These are phyloP conservation scores for Rosa chinensis DNA, from an alignment of 306 rosid genomes.

Conservation along the genomic window DNA sequence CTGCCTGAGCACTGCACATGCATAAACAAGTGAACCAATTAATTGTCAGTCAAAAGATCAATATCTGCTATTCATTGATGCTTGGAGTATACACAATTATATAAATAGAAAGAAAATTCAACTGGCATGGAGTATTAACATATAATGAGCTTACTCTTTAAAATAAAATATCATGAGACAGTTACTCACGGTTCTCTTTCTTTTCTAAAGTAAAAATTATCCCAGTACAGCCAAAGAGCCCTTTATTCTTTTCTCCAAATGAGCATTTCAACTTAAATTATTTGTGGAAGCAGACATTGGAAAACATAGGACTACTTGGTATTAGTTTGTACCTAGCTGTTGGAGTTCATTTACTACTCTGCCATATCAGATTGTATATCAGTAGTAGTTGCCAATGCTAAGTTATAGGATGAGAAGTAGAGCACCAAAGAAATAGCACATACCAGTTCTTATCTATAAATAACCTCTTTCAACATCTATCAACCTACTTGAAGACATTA, in stretches of 20 bases:
- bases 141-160: neutral
- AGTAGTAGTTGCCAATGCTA: neutral
- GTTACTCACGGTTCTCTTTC: neutral
- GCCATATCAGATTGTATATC: neutral
- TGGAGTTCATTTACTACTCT: neutral
- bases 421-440: neutral
- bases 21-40: neutral
- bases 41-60: neutral
- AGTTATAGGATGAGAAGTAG: neutral
- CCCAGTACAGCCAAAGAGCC: neutral
- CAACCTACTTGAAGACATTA: neutral
- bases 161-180: neutral
- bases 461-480: neutral
- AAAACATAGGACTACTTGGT: neutral
- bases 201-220: neutral
- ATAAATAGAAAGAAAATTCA: neutral
- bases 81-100: neutral
- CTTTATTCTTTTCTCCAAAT: neutral
- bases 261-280: neutral
- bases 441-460: neutral
- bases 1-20: constrained; percentile 50
- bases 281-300: neutral
- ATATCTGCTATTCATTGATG: neutral
- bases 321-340: neutral
- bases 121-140: neutral